phyloP scores from a whole-genome alignment of 2,329 filamentous ascomycete genomes.

The Cadophora gregata region DNA sequence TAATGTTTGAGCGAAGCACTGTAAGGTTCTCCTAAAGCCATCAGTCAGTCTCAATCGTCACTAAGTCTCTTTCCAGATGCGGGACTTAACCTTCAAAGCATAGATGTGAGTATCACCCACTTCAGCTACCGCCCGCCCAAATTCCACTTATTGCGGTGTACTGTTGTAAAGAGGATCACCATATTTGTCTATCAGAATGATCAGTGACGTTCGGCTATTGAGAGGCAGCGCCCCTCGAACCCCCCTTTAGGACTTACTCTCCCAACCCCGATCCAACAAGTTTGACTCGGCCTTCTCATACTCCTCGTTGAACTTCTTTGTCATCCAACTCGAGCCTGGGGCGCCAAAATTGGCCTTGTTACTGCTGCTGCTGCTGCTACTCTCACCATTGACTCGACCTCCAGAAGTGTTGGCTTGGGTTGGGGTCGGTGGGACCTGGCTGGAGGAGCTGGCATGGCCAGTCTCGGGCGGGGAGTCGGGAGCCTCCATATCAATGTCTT shows the following conservation, averaged over 20 bases:
- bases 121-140: background rate
- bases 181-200: constrained; percentile 10
- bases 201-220: constrained; percentile 42
- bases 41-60: background rate
- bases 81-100: background rate
- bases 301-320: constrained; percentile 62
- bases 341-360: constrained; percentile 43
- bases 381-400: constrained; percentile 22
- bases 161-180: constrained; percentile 15
- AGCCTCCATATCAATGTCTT: constrained; percentile 37
- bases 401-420: constrained; percentile 17
- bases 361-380: constrained; percentile 19
- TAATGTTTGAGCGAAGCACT: too few species aligned
- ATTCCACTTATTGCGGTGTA: background rate
- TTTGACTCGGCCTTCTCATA: constrained; percentile 54
- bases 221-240: background rate
- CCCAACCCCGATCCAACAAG: constrained; percentile 59
- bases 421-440: constrained; percentile 14
- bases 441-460: constrained; percentile 4
- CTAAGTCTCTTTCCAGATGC: background rate
- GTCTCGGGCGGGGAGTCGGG: constrained; percentile 39
- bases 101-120: background rate
- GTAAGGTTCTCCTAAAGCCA: background rate
- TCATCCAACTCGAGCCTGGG: constrained; percentile 59
- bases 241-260: constrained; percentile 41